These are phyloP conservation scores for Ustilago shanxiensis DNA, from an alignment of 1,284 basidiomycete species.

Conservation along the genomic window DNA sequence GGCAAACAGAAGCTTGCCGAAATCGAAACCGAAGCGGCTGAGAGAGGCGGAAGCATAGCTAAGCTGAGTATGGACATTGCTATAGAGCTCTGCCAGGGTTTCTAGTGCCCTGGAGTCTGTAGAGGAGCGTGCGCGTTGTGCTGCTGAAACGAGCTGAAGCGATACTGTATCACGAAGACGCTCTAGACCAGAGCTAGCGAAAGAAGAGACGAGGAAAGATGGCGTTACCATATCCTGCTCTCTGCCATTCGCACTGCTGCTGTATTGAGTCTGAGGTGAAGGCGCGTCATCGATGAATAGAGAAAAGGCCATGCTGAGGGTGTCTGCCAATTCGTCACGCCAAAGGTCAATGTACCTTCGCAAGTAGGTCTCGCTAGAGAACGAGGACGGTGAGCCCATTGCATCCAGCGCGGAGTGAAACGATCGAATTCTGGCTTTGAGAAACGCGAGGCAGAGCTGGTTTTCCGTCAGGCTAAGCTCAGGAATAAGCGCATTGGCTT, in stretches of 20 bases:
- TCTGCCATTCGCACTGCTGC: not conserved
- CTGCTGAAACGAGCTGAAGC: slow-evolving; percentile 17
- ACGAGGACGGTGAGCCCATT: slow-evolving; percentile 33
- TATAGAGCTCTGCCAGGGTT: slow-evolving; percentile 26
- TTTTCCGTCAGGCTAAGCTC: slow-evolving; percentile 74
- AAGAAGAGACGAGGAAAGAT: slow-evolving; percentile 39
- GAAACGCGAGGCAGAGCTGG: slow-evolving; percentile 78
- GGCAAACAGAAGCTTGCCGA: slow-evolving; percentile 34
- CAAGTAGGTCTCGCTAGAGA: slow-evolving; percentile 36
- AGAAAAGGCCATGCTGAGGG: slow-evolving; percentile 86
- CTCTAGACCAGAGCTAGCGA: slow-evolving; percentile 28
- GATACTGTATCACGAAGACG: slow-evolving; percentile 23
- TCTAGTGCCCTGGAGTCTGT: slow-evolving; percentile 20
- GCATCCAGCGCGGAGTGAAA: slow-evolving; percentile 73
- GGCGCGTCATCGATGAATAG: slow-evolving; percentile 83
- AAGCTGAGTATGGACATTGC: slow-evolving; percentile 45
- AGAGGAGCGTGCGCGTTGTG: not conserved
- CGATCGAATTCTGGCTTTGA: slow-evolving; percentile 76
- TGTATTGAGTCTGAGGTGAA: not conserved
- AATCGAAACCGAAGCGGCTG: slow-evolving; percentile 48
- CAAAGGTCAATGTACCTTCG: slow-evolving; percentile 86
- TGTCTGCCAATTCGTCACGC: slow-evolving; percentile 91
- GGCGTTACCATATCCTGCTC: slow-evolving; percentile 21
- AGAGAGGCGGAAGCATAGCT: slow-evolving; percentile 42
- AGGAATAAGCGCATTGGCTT: not conserved